These are phyloP conservation scores for Kurtzmaniella quercitrusa DNA, from an alignment of 1,139 yeast genomes.

Conservation along the genomic window DNA sequence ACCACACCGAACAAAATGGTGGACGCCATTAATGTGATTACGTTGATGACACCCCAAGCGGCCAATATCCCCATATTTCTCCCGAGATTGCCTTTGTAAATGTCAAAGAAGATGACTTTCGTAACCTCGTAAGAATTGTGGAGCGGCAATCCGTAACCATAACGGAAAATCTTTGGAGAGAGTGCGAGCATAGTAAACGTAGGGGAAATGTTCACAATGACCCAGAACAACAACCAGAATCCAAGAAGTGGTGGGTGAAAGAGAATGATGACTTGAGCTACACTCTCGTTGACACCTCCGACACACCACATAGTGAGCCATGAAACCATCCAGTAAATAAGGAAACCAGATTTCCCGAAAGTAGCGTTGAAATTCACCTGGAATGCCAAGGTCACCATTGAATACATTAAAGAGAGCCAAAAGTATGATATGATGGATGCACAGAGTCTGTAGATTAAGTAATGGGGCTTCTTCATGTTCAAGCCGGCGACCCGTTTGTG, in stretches of 20 bases:
- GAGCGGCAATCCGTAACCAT: constrained; percentile 37
- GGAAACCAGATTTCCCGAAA: constrained; percentile 39
- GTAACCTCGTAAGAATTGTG: constrained; percentile 35
- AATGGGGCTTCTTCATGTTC: constrained; percentile 26
- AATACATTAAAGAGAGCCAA: constrained; percentile 32
- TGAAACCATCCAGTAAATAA: constrained; percentile 42
- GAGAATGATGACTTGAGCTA: constrained; percentile 28
- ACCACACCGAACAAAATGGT: constrained; percentile 22
- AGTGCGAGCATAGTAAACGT: constrained; percentile 36
- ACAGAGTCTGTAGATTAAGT: constrained; percentile 26
- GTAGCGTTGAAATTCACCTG: constrained; percentile 37
- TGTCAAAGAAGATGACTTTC: constrained; percentile 33
- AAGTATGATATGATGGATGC: constrained; percentile 30
- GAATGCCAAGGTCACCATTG: constrained; percentile 39
- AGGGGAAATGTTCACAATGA: constrained; percentile 33
- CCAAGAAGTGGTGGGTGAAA: constrained; percentile 37
- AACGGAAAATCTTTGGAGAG: constrained; percentile 29
- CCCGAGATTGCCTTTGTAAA: constrained; percentile 34
- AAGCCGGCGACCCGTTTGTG: constrained; percentile 43
- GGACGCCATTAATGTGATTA: constrained; percentile 39
- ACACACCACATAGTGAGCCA: constrained; percentile 42
- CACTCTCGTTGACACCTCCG: constrained; percentile 38
- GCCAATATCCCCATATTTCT: constrained; percentile 31
- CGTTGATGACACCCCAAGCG: constrained; percentile 29
- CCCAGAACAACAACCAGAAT: constrained; percentile 42